Evolutionary conservation across 805 yeast species (phyloP), one percentile per base, ranked within the genome.

Genomic region (Suhomyces canberraensis): DNA sequence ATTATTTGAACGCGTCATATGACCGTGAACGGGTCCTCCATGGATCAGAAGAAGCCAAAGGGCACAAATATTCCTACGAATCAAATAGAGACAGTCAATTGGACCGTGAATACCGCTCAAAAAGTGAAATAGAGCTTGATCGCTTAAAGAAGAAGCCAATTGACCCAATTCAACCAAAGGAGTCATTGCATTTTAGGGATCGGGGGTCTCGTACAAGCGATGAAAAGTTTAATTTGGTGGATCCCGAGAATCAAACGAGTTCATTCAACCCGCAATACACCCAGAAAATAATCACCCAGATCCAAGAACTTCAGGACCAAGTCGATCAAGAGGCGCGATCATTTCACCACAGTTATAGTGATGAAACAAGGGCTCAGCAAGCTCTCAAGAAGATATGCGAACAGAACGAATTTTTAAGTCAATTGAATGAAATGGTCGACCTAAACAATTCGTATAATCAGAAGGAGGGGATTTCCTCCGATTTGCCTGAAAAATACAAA

Each of bases 401-500:
- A 9, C 51, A 51, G 8, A 55, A 48, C 39, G 33, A 34, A 16
- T 51, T 48, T 41, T 43, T 64, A n/a, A 26, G 31, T 4, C 42
- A 57, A 13, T 36, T 64, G n/a, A 42, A 50, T 20, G 45, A 50
- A 11, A 36, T 54, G 4, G 40, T 53, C 3, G 55, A 48, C 16
- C 17, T 55, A 2, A 39, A 44, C 32, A 37, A 40, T 8, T 47
- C 50, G 19, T 35, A 25, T 3, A 16, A n/a, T 8, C 42, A 35
- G 16, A 36, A 33, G 11, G 39, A 40, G 31, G 38, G 38, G 20
- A 33, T 35, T 14, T 41, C 46, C 14, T 16, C 21, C 11, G 11
- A 33, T 9, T 25, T 32, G 13, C 21, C 34, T 8, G 27, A 40
- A 4, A 41, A 48, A 32, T 65, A 56, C 36, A 27, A 48, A 3